These are phyloP conservation scores for Phialophora macrospora DNA, from an alignment of 2,329 filamentous ascomycete species.

Conservation along the genomic window DNA sequence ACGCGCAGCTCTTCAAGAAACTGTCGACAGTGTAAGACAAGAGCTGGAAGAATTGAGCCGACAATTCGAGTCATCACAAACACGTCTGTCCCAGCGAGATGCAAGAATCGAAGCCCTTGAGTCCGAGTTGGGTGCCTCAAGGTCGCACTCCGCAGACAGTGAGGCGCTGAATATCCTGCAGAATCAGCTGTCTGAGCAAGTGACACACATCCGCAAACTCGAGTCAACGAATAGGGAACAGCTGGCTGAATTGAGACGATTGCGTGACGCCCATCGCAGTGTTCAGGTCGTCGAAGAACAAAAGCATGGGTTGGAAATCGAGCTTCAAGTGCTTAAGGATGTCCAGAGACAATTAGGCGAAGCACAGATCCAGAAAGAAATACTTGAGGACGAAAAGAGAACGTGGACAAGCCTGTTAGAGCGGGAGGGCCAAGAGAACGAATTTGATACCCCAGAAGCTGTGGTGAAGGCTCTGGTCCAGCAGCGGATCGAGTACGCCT, in stretches of 20 bases:
- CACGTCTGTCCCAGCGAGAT: slow-evolving; percentile 71
- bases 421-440: slow-evolving; percentile 65
- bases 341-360: slow-evolving; percentile 79
- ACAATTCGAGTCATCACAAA: slow-evolving; percentile 66
- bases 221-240: slow-evolving; percentile 83
- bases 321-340: slow-evolving; percentile 73
- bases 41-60: slow-evolving; percentile 61
- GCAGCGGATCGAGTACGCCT: slow-evolving; percentile 78
- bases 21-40: slow-evolving; percentile 56
- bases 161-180: slow-evolving; percentile 86
- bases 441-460: slow-evolving; percentile 86
- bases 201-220: slow-evolving; percentile 84
- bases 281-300: slow-evolving; percentile 95
- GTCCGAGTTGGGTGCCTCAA: slow-evolving; percentile 79
- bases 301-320: slow-evolving; percentile 80
- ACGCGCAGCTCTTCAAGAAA: slow-evolving; percentile 62
- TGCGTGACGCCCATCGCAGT: slow-evolving; percentile 81
- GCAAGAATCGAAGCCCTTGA: slow-evolving; percentile 74
- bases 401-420: slow-evolving; percentile 88
- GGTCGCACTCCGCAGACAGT: slow-evolving; percentile 82
- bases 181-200: slow-evolving; percentile 85
- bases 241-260: slow-evolving; percentile 75
- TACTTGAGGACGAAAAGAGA: slow-evolving; percentile 83
- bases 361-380: slow-evolving; percentile 77
- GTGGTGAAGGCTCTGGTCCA: slow-evolving; percentile 83